Conservation (phyloP, 441 rosid genomes). For the Monsonia emarginata region DNA sequence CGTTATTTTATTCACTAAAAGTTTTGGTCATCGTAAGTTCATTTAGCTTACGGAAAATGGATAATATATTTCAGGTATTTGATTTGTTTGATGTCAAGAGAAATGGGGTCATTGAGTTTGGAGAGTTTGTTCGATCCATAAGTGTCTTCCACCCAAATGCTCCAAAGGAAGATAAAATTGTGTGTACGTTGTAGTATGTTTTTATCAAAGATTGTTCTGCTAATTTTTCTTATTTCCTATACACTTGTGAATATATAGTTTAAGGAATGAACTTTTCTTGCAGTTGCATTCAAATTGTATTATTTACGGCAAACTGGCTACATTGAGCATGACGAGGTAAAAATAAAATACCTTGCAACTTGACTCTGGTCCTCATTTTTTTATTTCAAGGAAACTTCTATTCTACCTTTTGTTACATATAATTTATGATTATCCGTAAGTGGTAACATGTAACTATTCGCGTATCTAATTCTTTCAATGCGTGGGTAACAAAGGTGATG, state of each 20-base stretch:
- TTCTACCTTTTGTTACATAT: background rate
- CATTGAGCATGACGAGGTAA: constrained; percentile 54
- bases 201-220: background rate
- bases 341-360: background rate
- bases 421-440: background rate
- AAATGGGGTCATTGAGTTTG: constrained; percentile 47
- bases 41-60: too few relatives aligned
- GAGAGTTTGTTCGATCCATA: constrained; percentile 51
- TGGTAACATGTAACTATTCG: background rate
- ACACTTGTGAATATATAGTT: background rate
- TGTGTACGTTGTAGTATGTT: constrained; percentile 25
- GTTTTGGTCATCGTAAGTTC: background rate
- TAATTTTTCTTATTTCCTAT: background rate
- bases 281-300: constrained; percentile 66
- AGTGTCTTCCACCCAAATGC: constrained; percentile 50
- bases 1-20: background rate
- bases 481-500: constrained; percentile 36
- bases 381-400: background rate
- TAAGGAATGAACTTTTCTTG: background rate
- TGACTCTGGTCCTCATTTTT: background rate
- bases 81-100: constrained; percentile 41
- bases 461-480: constrained; percentile 9
- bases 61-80: constrained; percentile 46
- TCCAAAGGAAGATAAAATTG: constrained; percentile 35
- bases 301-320: constrained; percentile 53